Percentiles rank a stretch among this genome's conserved stretches.
phyloP scores from a whole-genome alignment of 2,329 filamentous ascomycete genomes.

The Aspergillus ruber region DNA sequence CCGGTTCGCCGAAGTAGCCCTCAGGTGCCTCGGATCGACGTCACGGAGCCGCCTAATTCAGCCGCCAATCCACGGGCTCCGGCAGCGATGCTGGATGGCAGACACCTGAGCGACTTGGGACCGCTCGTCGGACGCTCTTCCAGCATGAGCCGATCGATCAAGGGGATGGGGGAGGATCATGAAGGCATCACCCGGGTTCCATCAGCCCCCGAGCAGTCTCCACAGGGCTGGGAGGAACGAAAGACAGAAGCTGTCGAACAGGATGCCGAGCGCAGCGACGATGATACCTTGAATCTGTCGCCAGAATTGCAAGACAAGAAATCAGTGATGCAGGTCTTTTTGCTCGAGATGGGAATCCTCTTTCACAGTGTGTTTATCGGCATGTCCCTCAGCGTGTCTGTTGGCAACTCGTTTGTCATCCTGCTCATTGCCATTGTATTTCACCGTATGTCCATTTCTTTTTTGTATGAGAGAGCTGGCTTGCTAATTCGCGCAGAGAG shows the following conservation, averaged over 20 bases:
- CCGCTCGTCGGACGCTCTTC: conserved; percentile 21
- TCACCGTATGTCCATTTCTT: conserved; percentile 23
- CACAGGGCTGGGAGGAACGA: conserved; percentile 8
- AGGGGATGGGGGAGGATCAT: conserved; percentile 18
- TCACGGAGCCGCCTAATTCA: not conserved
- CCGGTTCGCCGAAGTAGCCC: not conserved
- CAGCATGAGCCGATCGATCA: conserved; percentile 24
- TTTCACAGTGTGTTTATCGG: conserved; percentile 61
- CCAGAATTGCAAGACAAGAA: conserved; percentile 48
- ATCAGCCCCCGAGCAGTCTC: conserved; percentile 12
- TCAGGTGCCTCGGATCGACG: not conserved
- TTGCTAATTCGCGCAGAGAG: conserved; percentile 18
- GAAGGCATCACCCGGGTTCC: conserved; percentile 18
- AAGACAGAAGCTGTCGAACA: conserved; percentile 9
- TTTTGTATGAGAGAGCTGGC: no score
- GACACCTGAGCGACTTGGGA: conserved; percentile 20
- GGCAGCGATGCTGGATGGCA: conserved; percentile 6
- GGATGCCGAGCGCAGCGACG: conserved; percentile 14
- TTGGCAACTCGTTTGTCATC: conserved; percentile 28
- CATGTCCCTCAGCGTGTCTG: conserved; percentile 31
- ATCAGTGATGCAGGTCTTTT: conserved; percentile 64
- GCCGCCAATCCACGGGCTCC: not conserved
- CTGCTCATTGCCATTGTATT: conserved; percentile 31
- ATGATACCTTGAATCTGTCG: conserved; percentile 8
- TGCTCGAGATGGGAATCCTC: conserved; percentile 70